A percentile compares a stretch with the other conserved stretches of the same genome.
Conservation (phyloP, 2,329 filamentous ascomycete species). For the Aspergillus ustus region DNA sequence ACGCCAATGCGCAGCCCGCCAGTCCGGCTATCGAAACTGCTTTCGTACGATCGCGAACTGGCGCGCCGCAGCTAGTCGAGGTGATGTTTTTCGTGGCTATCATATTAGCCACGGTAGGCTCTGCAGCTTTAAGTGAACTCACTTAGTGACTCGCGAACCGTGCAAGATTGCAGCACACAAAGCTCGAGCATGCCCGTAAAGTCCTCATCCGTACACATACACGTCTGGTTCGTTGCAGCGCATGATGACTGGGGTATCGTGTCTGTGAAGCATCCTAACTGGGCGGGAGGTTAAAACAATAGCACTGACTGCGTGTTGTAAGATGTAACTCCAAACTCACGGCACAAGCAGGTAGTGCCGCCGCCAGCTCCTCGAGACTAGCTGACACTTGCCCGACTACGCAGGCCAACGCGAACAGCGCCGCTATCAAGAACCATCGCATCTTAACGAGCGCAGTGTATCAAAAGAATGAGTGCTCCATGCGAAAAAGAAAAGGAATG, state of each 20-base stretch:
- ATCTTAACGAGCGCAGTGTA: neutral
- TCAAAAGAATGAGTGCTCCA: neutral
- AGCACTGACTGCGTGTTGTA: neutral
- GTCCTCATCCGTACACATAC: constrained; percentile 44
- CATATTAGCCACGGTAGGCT: neutral
- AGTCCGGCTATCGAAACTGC: constrained; percentile 39
- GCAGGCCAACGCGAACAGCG: neutral
- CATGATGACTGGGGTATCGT: constrained; percentile 42
- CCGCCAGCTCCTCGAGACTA: constrained; percentile 2
- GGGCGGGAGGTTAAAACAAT: neutral
- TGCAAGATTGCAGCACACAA: constrained; percentile 44
- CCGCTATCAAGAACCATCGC: constrained; percentile 2
- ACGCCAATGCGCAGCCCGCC: constrained; percentile 39
- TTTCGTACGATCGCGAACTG: constrained; percentile 41
- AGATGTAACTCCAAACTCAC: constrained; percentile 12
- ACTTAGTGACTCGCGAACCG: constrained; percentile 44
- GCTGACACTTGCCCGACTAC: neutral
- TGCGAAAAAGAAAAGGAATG: neutral
- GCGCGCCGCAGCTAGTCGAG: constrained; percentile 42
- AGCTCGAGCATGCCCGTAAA: constrained; percentile 37
- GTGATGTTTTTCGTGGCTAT: constrained; percentile 51
- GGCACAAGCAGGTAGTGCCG: constrained; percentile 1
- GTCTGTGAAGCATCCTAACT: constrained; percentile 31
- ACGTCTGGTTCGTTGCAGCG: constrained; percentile 42
- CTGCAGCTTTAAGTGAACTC: constrained; percentile 5